A percentile compares a stretch with the other conserved stretches of the same genome.
Conservation (phyloP, 495 filamentous ascomycete genomes). For the Bathelium albidoporum region DNA sequence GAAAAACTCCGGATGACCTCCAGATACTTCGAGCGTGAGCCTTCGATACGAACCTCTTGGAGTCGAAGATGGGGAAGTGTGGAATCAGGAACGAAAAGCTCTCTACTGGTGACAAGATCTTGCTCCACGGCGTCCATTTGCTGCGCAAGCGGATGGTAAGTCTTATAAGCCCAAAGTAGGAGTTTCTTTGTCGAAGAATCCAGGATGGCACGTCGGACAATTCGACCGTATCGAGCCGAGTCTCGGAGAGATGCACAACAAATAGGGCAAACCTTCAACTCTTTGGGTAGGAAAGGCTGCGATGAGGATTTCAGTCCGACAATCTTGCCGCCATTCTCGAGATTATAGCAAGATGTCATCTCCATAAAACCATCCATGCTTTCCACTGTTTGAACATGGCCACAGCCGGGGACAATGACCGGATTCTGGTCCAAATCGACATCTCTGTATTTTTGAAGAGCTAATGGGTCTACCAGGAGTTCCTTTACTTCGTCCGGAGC, state of each 20-base stretch:
- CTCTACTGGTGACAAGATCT: conserved; percentile 16
- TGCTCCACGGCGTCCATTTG: conserved; percentile 28
- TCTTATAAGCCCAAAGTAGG: conserved; percentile 39
- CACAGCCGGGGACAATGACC: conserved; percentile 53
- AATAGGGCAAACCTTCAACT: conserved; percentile 48
- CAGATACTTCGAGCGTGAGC: conserved; percentile 19
- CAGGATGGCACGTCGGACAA: conserved; percentile 51
- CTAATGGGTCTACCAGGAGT: conserved; percentile 44
- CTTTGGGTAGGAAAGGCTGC: conserved; percentile 44
- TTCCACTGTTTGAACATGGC: conserved; percentile 52
- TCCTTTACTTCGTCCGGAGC: conserved; percentile 33
- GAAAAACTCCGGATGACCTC: conserved; percentile 1
- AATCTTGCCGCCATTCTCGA: conserved; percentile 37
- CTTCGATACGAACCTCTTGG: not conserved
- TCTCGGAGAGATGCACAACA: conserved; percentile 55
- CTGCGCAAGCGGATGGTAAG: conserved; percentile 42
- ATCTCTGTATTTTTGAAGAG: conserved; percentile 42
- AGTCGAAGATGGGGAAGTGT: not conserved
- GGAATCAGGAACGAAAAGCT: conserved; percentile 36
- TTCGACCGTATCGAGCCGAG: conserved; percentile 55
- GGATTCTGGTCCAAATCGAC: conserved; percentile 51
- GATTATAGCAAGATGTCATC: conserved; percentile 47
- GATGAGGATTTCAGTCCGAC: conserved; percentile 33
- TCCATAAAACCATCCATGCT: conserved; percentile 59
- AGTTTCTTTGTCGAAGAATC: conserved; percentile 63